Evolutionary conservation across 2,329 filamentous ascomycete genomes (phyloP), one percentile per base, ranked within the genome.

Genomic region (Cladophialophora bantiana): DNA sequence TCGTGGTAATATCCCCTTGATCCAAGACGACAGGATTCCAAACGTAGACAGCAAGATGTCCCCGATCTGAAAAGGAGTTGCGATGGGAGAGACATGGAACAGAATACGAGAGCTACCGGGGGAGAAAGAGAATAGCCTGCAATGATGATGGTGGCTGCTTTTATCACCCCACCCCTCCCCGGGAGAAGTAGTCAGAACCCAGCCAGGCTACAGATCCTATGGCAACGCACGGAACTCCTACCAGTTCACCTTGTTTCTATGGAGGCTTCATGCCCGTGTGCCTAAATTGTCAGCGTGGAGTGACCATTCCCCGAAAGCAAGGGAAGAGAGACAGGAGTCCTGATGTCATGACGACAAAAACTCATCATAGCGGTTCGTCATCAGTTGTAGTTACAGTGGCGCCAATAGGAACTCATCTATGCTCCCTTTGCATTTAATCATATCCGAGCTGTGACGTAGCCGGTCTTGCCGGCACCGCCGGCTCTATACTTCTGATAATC

Each of bases 41-140:
- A 71, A 10, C 72, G 72, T 31, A 55, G 63, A 45, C 71, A 90
- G 9, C 67, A 63, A 45, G 69, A 68, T 62, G 7, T 63, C 60
- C 42, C 64, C 59, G 35, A 61, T 53, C 36, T 62, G 65, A 54
- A 67, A 69, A 13, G 72, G 62, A n/a, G 65, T 71, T 38, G 63
- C 69, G n/a, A 70, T 65, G n/a, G 18, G 18, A 50, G 45, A 50
- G 45, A 50, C 45, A 50, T 50, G 45, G n/a, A 50, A 26, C 45
- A 50, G 26, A 72, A 57, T 36, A 72, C 64, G 32, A 71, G 67
- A 53, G 64, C 68, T 31, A 65, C 81, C 78, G 7, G 45, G 18
- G 45, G 45, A 12, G 12, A 13, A 26, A 20, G 26, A 10, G 12
- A 26, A 50, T 26, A 20, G 12, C 6, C 38, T 15, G 5, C 38